phyloP scores from a whole-genome alignment of 163 green algal genomes.

The Coccomyxa subellipsoidea region DNA sequence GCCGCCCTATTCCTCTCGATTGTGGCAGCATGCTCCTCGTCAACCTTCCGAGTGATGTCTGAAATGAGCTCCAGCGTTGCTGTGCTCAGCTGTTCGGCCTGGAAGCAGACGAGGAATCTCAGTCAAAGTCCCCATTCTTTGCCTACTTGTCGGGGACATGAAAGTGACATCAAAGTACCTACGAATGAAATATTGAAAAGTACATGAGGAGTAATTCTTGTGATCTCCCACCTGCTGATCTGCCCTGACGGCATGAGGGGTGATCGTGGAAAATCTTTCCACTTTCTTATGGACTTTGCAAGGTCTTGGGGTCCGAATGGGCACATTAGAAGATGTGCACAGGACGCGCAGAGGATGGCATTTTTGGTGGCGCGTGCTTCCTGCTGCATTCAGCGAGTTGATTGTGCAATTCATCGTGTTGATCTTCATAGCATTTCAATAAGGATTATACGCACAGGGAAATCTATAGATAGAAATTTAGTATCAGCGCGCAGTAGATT shows the following conservation, averaged over 20 bases:
- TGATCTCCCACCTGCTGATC: slow-evolving; percentile 2
- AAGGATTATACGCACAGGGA: no score
- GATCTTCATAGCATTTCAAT: no score
- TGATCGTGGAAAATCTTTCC: not conserved
- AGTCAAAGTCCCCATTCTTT: no score
- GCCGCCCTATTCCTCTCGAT: not conserved
- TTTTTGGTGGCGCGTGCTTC: not conserved
- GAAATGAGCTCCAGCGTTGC: not conserved
- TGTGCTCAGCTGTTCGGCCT: slow-evolving; percentile 3
- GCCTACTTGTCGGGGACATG: no score
- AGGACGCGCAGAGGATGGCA: not conserved
- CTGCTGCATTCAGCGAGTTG: not conserved
- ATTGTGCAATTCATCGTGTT: not conserved
- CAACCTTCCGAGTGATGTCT: slow-evolving; percentile 3
- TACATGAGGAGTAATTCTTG: not conserved
- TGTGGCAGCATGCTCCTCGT: slow-evolving; percentile 1
- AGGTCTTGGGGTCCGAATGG: not conserved
- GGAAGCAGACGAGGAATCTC: no score
- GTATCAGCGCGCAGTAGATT: no score
- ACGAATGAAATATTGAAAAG: no score
- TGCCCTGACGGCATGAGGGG: not conserved
- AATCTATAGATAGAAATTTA: no score
- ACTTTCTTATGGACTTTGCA: not conserved
- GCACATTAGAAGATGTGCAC: not conserved
- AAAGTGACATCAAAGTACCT: no score